These are phyloP conservation scores for Monosporascus sp. DNA, from an alignment of 2,329 filamentous ascomycete species.

Conservation along the genomic window DNA sequence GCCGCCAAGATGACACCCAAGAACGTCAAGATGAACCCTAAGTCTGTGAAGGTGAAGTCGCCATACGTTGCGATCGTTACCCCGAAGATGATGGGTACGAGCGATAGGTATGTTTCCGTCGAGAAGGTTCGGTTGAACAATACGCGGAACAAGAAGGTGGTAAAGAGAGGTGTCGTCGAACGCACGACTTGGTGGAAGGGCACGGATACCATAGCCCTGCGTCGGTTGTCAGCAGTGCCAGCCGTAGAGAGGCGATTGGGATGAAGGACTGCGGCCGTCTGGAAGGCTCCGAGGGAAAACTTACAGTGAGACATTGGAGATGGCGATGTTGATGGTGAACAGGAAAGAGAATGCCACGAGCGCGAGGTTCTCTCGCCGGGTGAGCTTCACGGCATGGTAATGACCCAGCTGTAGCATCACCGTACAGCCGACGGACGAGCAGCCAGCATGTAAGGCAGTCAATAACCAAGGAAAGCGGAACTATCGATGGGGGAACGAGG, in stretches of 20 bases:
- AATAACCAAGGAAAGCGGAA: constrained; percentile 57
- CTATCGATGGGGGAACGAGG: constrained; percentile 22
- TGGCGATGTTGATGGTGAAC: constrained; percentile 59
- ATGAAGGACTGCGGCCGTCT: not conserved
- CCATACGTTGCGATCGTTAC: constrained; percentile 55
- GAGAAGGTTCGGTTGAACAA: constrained; percentile 51
- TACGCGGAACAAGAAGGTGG: constrained; percentile 54
- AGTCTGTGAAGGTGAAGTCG: constrained; percentile 56
- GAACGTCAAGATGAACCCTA: constrained; percentile 50
- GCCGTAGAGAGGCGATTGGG: not conserved
- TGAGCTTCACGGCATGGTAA: constrained; percentile 47
- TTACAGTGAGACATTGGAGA: constrained; percentile 57
- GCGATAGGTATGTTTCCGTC: constrained; percentile 50
- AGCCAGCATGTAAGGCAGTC: constrained; percentile 52
- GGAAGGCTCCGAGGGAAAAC: constrained; percentile 7
- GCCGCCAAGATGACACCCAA: constrained; percentile 49
- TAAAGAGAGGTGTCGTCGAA: constrained; percentile 56
- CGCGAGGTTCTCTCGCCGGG: constrained; percentile 47
- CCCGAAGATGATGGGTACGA: constrained; percentile 55
- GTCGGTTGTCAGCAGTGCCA: not conserved
- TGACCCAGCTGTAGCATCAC: constrained; percentile 45
- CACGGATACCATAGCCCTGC: constrained; percentile 52
- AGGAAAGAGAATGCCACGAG: constrained; percentile 54
- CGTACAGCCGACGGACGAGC: constrained; percentile 51
- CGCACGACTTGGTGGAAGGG: constrained; percentile 62